These are phyloP conservation scores for Eucommia ulmoides DNA, from an alignment of 257 asterid genomes.

Conservation along the genomic window DNA sequence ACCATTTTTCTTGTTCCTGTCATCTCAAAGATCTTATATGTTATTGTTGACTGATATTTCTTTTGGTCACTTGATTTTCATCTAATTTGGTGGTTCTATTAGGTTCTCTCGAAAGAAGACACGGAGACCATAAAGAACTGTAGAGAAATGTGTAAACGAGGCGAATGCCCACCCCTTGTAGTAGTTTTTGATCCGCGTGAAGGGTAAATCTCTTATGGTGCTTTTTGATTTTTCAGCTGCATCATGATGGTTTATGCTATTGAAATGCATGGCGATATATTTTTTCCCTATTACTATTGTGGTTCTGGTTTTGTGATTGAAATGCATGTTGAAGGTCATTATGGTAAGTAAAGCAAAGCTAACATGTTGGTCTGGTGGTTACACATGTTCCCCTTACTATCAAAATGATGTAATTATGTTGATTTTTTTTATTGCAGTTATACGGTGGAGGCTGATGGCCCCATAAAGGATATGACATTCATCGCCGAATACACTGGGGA, in stretches of 20 bases:
- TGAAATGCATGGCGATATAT: too few species aligned
- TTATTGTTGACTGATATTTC: background rate
- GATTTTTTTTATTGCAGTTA: conserved; percentile 32
- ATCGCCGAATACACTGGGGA: conserved; percentile 76
- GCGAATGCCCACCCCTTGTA: conserved; percentile 67
- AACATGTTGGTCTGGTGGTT: too few species aligned
- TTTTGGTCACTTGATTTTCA: background rate
- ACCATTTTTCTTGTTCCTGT: background rate
- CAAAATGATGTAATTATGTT: background rate
- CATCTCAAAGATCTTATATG: background rate
- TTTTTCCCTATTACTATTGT: background rate
- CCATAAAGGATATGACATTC: conserved; percentile 75
- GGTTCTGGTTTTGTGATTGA: conserved; percentile 5
- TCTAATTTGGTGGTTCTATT: background rate
- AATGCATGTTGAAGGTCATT: conserved; percentile 5
- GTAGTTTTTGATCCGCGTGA: conserved; percentile 63
- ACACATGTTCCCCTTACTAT: too few species aligned
- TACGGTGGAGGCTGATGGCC: conserved; percentile 80
- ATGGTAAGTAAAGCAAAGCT: too few species aligned
- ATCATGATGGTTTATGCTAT: background rate
- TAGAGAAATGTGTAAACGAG: conserved; percentile 45
- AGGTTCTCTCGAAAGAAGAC: conserved; percentile 74
- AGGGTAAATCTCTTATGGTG: conserved; percentile 36
- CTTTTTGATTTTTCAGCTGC: background rate
- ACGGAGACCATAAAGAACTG: conserved; percentile 45